A percentile compares a stretch with the other conserved stretches of the same genome.
These are phyloP conservation scores for Achaetomiella virescens DNA, from an alignment of 495 filamentous ascomycete genomes.

Conservation along the genomic window DNA sequence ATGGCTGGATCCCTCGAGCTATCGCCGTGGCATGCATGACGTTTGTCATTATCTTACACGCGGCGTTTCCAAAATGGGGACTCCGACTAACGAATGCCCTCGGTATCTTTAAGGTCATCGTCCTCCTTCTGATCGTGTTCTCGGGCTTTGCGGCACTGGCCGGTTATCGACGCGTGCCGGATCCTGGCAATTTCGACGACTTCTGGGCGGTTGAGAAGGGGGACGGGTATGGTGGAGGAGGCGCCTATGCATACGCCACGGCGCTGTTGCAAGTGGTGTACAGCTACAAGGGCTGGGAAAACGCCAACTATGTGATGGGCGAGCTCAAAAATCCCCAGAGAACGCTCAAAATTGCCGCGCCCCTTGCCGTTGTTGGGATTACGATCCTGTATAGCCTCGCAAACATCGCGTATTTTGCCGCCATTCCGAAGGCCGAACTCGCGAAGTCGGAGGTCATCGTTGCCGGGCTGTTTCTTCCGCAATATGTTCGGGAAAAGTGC, in stretches of 20 bases:
- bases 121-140: constrained; percentile 59
- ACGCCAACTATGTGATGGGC: constrained; percentile 49
- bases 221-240: constrained; percentile 38
- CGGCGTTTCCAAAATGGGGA: constrained; percentile 53
- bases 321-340: constrained; percentile 56
- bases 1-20: constrained; percentile 55
- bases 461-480: constrained; percentile 43
- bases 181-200: constrained; percentile 29
- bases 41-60: constrained; percentile 54
- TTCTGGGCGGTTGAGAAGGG: constrained; percentile 35
- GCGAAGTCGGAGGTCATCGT: constrained; percentile 44
- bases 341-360: constrained; percentile 57
- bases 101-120: constrained; percentile 57
- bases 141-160: constrained; percentile 43
- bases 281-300: constrained; percentile 46
- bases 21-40: constrained; percentile 50
- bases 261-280: constrained; percentile 46
- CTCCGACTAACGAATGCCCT: constrained; percentile 57
- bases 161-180: constrained; percentile 16
- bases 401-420: constrained; percentile 58
- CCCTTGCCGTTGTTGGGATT: constrained; percentile 50
- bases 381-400: constrained; percentile 56
- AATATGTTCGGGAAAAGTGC: constrained; percentile 39
- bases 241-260: constrained; percentile 38
- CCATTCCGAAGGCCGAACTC: constrained; percentile 43